Evolutionary conservation across 164 flowering plant species (phyloP).

Genomic region (Nymphaea colorata): DNA sequence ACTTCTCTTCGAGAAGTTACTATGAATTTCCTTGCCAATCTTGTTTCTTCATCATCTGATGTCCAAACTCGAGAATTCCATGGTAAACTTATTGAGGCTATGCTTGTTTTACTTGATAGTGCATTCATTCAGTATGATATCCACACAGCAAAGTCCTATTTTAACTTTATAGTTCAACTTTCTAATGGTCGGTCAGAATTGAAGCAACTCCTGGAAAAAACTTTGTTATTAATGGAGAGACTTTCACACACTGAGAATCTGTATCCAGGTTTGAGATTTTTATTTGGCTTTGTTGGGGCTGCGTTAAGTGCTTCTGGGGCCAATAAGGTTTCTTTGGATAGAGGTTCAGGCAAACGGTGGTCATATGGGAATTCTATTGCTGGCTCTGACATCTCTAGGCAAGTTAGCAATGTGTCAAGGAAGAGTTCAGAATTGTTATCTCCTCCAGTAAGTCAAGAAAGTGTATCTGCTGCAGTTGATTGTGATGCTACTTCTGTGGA

Average conservation of each 20-base stretch:
- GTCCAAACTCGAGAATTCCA: slow-evolving; percentile 31
- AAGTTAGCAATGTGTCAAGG: slow-evolving; percentile 30
- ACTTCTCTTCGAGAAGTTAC: slow-evolving; percentile 65
- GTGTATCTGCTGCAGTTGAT: slow-evolving; percentile 51
- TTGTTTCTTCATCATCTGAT: slow-evolving; percentile 41
- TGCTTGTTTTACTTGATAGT: slow-evolving; percentile 53
- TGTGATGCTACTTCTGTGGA: slow-evolving; percentile 92
- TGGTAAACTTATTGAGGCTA: slow-evolving; percentile 51
- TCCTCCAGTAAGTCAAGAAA: slow-evolving; percentile 57
- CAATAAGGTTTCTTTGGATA: slow-evolving; percentile 28
- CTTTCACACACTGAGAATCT: slow-evolving; percentile 48
- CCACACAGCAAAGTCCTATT: slow-evolving; percentile 57
- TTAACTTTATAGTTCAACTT: slow-evolving; percentile 65
- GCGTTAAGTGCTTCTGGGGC: slow-evolving; percentile 58
- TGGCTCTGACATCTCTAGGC: slow-evolving; percentile 34
- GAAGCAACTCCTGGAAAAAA: slow-evolving; percentile 48
- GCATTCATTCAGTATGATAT: slow-evolving; percentile 70
- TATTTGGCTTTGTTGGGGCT: slow-evolving; percentile 57
- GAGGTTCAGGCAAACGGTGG: slow-evolving; percentile 30
- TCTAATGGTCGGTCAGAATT: slow-evolving; percentile 46
- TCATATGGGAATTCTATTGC: slow-evolving; percentile 30
- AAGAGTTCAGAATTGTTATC: slow-evolving; percentile 51
- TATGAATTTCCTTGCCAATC: slow-evolving; percentile 51
- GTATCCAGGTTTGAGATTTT: slow-evolving; percentile 74
- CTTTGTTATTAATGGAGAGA: slow-evolving; percentile 54